phyloP scores from a whole-genome alignment of 352 stramenopile genomes.

The Globisporangium perplexum region DNA sequence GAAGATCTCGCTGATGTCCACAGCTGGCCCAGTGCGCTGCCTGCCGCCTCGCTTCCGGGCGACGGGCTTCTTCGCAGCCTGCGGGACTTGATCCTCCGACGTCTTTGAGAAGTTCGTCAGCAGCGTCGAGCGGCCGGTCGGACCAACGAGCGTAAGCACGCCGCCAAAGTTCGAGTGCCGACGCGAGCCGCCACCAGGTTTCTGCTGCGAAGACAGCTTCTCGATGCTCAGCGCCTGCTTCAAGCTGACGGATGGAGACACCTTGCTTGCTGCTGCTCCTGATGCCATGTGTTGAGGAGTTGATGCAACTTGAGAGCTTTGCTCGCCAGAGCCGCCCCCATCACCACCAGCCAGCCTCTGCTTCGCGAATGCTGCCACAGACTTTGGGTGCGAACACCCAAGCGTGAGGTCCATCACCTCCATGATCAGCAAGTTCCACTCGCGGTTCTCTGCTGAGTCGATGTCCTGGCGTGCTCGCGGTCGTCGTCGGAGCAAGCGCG shows the following conservation, averaged over 20 bases:
- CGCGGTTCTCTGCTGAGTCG: constrained; percentile 72
- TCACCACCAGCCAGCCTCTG: constrained; percentile 7
- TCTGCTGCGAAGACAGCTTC: constrained; percentile 36
- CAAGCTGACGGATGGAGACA: constrained; percentile 18
- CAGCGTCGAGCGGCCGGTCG: constrained; percentile 57
- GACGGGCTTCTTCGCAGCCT: constrained; percentile 62
- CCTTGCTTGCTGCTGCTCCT: background rate
- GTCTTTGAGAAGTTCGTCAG: constrained; percentile 75
- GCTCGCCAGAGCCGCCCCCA: background rate
- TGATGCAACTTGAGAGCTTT: background rate
- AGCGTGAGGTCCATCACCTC: constrained; percentile 86
- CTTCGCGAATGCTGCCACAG: constrained; percentile 55
- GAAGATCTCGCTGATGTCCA: constrained; percentile 77
- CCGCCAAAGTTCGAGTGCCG: constrained; percentile 87
- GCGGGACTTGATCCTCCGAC: constrained; percentile 59
- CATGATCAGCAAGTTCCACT: constrained; percentile 88
- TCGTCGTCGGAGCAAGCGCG: background rate
- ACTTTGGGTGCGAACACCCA: constrained; percentile 59
- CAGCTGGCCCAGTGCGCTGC: constrained; percentile 37
- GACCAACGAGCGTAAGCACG: constrained; percentile 72
- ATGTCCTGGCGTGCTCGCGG: constrained; percentile 45
- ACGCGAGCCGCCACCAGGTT: constrained; percentile 22
- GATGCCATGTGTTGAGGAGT: background rate
- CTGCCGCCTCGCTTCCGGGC: constrained; percentile 32
- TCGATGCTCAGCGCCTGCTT: constrained; percentile 46